Base-by-base conservation (phyloP, 1,139 yeast genomes). In the Pichia cactophila region DNA sequence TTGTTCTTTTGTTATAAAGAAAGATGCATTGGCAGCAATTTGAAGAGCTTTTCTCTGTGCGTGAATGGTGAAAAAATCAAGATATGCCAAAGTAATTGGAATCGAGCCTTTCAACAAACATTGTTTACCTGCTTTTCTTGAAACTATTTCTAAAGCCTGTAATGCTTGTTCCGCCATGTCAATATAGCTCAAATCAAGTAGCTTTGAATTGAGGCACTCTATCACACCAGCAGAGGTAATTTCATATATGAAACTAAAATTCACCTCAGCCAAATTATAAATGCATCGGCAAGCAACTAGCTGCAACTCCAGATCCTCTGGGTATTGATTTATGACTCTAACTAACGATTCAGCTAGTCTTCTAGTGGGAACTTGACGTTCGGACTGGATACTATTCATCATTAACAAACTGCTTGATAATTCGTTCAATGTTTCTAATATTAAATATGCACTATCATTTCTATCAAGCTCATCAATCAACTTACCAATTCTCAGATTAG, bases 131-230 rank as follows among this genome's bases (percentile, higher is more conserved):
- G 76, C 71, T 41, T 77, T 75, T 51, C 82, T 69, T 1, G 89
- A 80, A 12, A 85, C 77, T 67, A 80, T 73, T 62, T 84, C 90
- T 49, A 85, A 68, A 0, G 94, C 82, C 57, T 84, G 90, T 42
- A 92, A 69, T 0, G 92, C 90, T 65, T 90, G 97, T 63, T 92
- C 98, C 0, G 97, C 95, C 51, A 92, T 71, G 64, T 92, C 98
- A 49, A 92, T 90, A 63, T 80, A 89, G 51, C 81, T 80, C 20
- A 90, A 84, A 57, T 88, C 95, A 56, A 78, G 64, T 43, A 92
- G 67, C 58, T 86, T 86, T 12, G 73, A 71, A 57, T 86, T 80
- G 41, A 92, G 69, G 0, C 78, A 80, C 41, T 80, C 82, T 12
- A 89, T 77, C 1, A 85, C 86, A 43, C 85, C 82, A 29, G 79